phyloP scores from a whole-genome alignment of 345 rosid species.

The Lepidium aucheri region DNA sequence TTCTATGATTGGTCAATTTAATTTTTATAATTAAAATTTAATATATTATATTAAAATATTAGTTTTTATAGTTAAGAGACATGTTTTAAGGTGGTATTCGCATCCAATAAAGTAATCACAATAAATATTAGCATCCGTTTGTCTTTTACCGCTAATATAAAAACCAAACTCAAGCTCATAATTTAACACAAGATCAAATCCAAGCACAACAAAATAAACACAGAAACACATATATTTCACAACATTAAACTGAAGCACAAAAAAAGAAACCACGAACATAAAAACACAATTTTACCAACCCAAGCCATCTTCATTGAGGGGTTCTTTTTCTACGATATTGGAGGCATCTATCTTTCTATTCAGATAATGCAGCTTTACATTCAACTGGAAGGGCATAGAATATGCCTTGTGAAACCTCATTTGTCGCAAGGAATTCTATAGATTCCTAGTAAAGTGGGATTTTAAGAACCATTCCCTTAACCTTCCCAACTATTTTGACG shows the following conservation, averaged over 20 bases:
- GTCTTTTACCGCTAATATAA: too few relatives aligned
- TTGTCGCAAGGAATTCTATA: not conserved
- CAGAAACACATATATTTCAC: not conserved
- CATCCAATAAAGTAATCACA: too few relatives aligned
- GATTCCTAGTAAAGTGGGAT: slow-evolving; percentile 7
- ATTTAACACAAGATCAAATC: not conserved
- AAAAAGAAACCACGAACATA: not conserved
- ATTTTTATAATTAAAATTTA: too few relatives aligned
- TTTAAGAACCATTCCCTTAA: not conserved
- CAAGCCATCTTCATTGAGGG: too few relatives aligned
- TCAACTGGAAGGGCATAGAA: slow-evolving; percentile 6
- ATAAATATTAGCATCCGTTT: too few relatives aligned
- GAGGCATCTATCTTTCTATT: not conserved
- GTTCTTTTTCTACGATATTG: not conserved
- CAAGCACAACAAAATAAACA: not conserved
- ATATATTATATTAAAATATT: too few relatives aligned
- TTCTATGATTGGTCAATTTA: too few relatives aligned
- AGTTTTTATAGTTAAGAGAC: too few relatives aligned
- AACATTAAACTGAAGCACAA: not conserved
- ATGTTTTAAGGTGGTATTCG: too few relatives aligned
- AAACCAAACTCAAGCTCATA: not conserved
- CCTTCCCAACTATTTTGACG: not conserved
- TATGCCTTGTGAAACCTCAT: slow-evolving; percentile 4
- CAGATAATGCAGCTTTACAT: slow-evolving; percentile 10
- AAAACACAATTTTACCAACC: not conserved